Evolutionary conservation across 1,139 yeast genomes (phyloP).

Genomic region (Geotrichum europaeum): DNA sequence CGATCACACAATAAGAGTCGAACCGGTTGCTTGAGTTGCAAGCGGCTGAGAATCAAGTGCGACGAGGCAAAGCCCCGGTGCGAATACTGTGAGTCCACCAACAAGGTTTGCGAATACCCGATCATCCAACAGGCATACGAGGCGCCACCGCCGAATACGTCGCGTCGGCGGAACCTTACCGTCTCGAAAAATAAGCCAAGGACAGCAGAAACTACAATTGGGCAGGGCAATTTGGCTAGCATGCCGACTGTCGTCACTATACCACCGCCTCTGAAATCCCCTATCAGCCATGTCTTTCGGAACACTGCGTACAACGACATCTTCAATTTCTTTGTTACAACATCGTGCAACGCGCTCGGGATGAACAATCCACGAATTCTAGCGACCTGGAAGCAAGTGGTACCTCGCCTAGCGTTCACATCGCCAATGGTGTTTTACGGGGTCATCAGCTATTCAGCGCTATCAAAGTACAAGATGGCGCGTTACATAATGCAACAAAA

Average conservation of each 20-base stretch:
- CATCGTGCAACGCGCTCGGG: neutral
- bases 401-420: conserved; percentile 10
- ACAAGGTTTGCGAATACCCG: conserved; percentile 16
- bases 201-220: neutral
- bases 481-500: neutral
- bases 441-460: conserved; percentile 12
- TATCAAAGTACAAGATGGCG: conserved; percentile 1
- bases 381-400: conserved; percentile 6
- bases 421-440: conserved; percentile 12
- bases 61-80: conserved; percentile 15
- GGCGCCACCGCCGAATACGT: neutral
- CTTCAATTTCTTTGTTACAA: neutral
- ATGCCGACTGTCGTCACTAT: neutral
- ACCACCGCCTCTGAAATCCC: neutral
- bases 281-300: neutral
- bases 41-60: conserved; percentile 16
- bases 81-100: conserved; percentile 16
- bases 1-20: conserved; percentile 16
- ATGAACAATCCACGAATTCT: conserved; percentile 1
- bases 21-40: conserved; percentile 16
- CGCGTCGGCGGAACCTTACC: neutral
- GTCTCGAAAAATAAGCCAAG: neutral
- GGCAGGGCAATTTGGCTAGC: neutral
- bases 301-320: conserved; percentile 9
- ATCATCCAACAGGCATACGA: neutral